Conservation (phyloP, 2,329 filamentous ascomycete species). For the Trichoderma koningii region DNA sequence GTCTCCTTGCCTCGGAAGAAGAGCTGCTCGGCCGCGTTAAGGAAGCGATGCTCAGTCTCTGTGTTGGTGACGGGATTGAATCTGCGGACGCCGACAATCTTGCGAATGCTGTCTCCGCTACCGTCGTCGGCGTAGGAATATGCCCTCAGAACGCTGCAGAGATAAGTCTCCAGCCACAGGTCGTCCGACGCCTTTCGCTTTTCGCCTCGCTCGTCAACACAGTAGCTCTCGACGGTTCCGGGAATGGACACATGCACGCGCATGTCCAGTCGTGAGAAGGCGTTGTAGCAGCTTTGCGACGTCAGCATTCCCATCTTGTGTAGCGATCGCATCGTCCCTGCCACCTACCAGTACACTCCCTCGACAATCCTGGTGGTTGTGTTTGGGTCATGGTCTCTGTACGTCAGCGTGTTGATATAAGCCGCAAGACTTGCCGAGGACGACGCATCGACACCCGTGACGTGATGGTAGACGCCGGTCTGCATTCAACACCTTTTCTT, state of each 20-base stretch:
- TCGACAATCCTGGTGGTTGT: slow-evolving; percentile 81
- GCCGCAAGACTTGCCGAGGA: slow-evolving; percentile 95
- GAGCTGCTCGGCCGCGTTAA: slow-evolving; percentile 89
- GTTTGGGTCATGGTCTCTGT: slow-evolving; percentile 77
- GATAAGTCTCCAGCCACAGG: slow-evolving; percentile 95
- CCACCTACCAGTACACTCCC: slow-evolving; percentile 82
- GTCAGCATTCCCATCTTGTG: slow-evolving; percentile 26
- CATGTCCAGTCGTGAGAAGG: slow-evolving; percentile 97
- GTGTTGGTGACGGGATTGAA: slow-evolving; percentile 98
- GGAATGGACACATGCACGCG: slow-evolving; percentile 97
- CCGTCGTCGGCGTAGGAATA: slow-evolving; percentile 97
- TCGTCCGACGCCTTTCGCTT: slow-evolving; percentile 91
- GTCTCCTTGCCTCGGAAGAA: slow-evolving; percentile 80
- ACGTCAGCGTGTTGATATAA: slow-evolving; percentile 97
- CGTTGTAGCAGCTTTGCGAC: slow-evolving; percentile 81
- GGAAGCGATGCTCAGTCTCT: slow-evolving; percentile 95
- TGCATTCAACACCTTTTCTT: slow-evolving; percentile 42
- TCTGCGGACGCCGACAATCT: slow-evolving; percentile 92
- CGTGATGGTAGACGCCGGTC: slow-evolving; percentile 96
- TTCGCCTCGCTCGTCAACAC: slow-evolving; percentile 93
- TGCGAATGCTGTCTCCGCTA: slow-evolving; percentile 89
- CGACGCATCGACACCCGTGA: slow-evolving; percentile 94
- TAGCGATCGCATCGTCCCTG: background rate
- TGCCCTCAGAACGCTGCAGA: slow-evolving; percentile 89
- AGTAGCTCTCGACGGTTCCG: slow-evolving; percentile 94